Evolutionary conservation across 371 early-diverging fungal genomes (phyloP), one percentile per base, ranked within the genome.

Genomic region (Chytridiales sp.): DNA sequence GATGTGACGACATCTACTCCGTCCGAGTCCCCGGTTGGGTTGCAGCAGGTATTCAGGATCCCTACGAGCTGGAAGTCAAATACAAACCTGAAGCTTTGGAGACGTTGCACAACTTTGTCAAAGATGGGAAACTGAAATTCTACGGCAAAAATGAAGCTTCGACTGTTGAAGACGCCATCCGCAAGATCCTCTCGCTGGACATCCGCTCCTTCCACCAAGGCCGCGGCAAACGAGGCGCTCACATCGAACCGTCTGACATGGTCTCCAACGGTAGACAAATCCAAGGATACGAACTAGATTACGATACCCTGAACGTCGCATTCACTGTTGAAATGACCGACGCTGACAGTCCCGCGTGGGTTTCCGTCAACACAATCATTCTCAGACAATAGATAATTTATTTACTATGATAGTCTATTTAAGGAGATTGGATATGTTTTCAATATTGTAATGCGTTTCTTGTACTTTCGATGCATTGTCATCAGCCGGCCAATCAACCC

Each of bases 131-230:
- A 4, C 42, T 57, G 19, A 34, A 55, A 30, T 66, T 62, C 48
- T 69, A 69, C 36, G 34, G 17, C 19, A 15, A 42, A 4, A 60
- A 55, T 8, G 70, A 69, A 36, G 27, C 38, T 4, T 40, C 36
- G 8, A 30, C 26, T 17, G 32, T 69, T 29, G 38, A 30, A 21
- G 24, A 30, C 24, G 66, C 59, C n/a, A 32, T 69, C 4, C 13
- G 21, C 9, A 24, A 66, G 32, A 58, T 69, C 26, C 47, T 69
- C 4, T 44, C 62, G 15, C 46, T 69, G 29, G 70, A 69, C 39
- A 69, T 69, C 34, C 50, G 70, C 15, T 53, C 55, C 27, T 64
- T 69, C 44, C 70, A 69, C 40, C 56, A 65, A 40, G 70, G 70
- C 1, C 44, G 66, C 21, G 70, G 70, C 1, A 47, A 50, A 27